These are phyloP conservation scores for Coprinopsis marcescibilis DNA, from an alignment of 768 basidiomycete genomes.

Conservation along the genomic window DNA sequence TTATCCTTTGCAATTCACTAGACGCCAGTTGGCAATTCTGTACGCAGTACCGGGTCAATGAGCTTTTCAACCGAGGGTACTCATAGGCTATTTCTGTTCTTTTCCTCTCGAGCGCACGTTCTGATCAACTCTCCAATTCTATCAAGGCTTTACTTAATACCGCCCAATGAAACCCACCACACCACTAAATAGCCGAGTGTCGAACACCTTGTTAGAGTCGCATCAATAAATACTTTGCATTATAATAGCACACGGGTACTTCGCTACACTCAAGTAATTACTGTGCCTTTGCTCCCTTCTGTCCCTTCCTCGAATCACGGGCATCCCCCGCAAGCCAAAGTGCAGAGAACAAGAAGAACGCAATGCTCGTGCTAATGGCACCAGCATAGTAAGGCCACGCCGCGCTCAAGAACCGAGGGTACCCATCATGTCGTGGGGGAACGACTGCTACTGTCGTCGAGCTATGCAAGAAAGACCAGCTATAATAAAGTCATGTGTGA, in stretches of 20 bases:
- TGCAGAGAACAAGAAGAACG: slow-evolving; percentile 80
- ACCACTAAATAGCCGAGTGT: too few relatives aligned
- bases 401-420: slow-evolving; percentile 90
- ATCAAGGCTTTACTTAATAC: too few relatives aligned
- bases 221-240: neutral
- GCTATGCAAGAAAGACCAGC: slow-evolving; percentile 70
- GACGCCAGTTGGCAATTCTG: too few relatives aligned
- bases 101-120: too few relatives aligned
- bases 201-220: neutral
- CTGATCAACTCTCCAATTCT: too few relatives aligned
- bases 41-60: too few relatives aligned
- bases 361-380: slow-evolving; percentile 82
- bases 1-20: too few relatives aligned
- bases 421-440: slow-evolving; percentile 90
- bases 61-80: too few relatives aligned
- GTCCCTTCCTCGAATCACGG: slow-evolving; percentile 49
- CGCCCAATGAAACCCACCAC: too few relatives aligned
- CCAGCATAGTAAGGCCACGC: slow-evolving; percentile 96
- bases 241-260: too few relatives aligned
- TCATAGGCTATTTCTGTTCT: too few relatives aligned
- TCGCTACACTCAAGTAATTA: slow-evolving; percentile 21
- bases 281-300: slow-evolving; percentile 37
- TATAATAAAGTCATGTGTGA: slow-evolving; percentile 23
- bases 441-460: slow-evolving; percentile 80
- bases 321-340: slow-evolving; percentile 85